A percentile compares a stretch with the other conserved stretches of the same genome.
phyloP scores from a whole-genome alignment of 306 rosid genomes.

The Sindora glabra region DNA sequence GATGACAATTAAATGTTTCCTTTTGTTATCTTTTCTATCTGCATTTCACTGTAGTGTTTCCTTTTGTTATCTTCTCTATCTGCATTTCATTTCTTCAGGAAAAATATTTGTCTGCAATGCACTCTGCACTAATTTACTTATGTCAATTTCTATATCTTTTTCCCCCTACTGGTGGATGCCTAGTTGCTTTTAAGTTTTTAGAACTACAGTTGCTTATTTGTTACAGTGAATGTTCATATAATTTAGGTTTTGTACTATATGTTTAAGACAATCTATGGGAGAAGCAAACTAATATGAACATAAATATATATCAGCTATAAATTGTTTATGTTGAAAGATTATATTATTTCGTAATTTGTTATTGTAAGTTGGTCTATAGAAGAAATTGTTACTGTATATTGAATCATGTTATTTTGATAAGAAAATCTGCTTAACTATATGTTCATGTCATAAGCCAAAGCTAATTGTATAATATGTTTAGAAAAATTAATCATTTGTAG shows the following conservation, averaged over 20 bases:
- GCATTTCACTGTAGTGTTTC: background rate
- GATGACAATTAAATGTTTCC: background rate
- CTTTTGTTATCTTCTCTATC: background rate
- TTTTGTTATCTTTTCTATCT: background rate
- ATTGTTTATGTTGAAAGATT: background rate
- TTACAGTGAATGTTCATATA: background rate
- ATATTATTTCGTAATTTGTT: background rate
- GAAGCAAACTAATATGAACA: slow-evolving; percentile 2
- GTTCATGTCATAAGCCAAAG: background rate
- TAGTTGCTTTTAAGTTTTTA: background rate
- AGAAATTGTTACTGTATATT: too few relatives aligned
- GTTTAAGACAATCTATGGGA: background rate
- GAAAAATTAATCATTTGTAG: too few relatives aligned
- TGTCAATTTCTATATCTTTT: background rate
- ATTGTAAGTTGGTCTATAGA: too few relatives aligned
- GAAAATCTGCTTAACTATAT: background rate
- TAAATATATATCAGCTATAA: background rate
- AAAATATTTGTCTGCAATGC: background rate
- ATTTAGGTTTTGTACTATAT: background rate
- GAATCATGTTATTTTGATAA: background rate
- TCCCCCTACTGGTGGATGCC: background rate
- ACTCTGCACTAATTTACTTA: too few relatives aligned
- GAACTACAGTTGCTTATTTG: background rate
- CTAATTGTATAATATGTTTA: background rate
- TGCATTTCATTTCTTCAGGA: background rate